These are phyloP conservation scores for Lentinula detonsa DNA, from an alignment of 768 basidiomycete species.

Conservation along the genomic window DNA sequence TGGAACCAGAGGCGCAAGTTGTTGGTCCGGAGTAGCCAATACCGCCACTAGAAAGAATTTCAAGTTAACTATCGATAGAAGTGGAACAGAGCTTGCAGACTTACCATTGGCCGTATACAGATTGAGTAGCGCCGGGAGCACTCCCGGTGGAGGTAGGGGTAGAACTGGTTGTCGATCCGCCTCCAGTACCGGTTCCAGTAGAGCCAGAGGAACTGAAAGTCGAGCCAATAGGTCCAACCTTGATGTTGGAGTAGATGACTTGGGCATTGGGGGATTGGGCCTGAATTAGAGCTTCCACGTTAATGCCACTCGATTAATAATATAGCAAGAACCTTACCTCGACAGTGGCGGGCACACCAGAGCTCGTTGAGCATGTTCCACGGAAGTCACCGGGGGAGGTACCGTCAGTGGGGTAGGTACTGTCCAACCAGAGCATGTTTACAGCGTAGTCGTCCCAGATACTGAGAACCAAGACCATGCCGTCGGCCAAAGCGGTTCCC, in stretches of 20 bases:
- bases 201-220: slow-evolving; percentile 17
- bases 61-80: not conserved
- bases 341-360: slow-evolving; percentile 39
- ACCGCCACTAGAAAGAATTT: slow-evolving; percentile 1
- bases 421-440: slow-evolving; percentile 55
- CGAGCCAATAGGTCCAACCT: slow-evolving; percentile 30
- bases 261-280: slow-evolving; percentile 17
- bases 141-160: slow-evolving; percentile 7
- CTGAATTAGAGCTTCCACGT: slow-evolving; percentile 15
- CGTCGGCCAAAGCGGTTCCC: slow-evolving; percentile 27
- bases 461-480: slow-evolving; percentile 36
- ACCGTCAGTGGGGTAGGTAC: slow-evolving; percentile 33
- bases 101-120: slow-evolving; percentile 32
- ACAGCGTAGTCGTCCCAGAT: slow-evolving; percentile 40
- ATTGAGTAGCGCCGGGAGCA: slow-evolving; percentile 23
- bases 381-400: slow-evolving; percentile 40
- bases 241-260: slow-evolving; percentile 34
- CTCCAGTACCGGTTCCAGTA: not conserved
- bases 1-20: slow-evolving; percentile 3
- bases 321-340: slow-evolving; percentile 18
- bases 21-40: slow-evolving; percentile 8
- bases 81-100: slow-evolving; percentile 1
- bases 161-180: not conserved
- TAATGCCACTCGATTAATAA: not conserved
- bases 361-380: slow-evolving; percentile 42